Evolutionary conservation across 345 rosid species (phyloP).

Genomic region (rapeseed (Brassica napus)): Da-Ae NC_063436.1:32324001-32324500

Average conservation of each 20-base stretch:
- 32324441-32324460: background rate
- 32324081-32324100: conserved; percentile 61
- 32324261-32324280: conserved; percentile 30
- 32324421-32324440: background rate
- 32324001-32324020: conserved; percentile 59
- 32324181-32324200: conserved; percentile 26
- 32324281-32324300: conserved; percentile 16
- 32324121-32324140: conserved; percentile 62
- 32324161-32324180: conserved; percentile 31
- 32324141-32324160: conserved; percentile 54
- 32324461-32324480: background rate
- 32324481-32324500: background rate
- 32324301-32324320: conserved; percentile 34
- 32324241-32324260: conserved; percentile 18
- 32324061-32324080: conserved; percentile 66
- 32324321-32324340: background rate
- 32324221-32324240: conserved; percentile 9
- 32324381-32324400: background rate
- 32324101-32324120: conserved; percentile 70
- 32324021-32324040: conserved; percentile 51
- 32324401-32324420: background rate
- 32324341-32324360: background rate
- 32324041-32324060: conserved; percentile 58
- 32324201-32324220: conserved; percentile 3
- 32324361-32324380: background rate